Conservation (phyloP, 148 eudicot species). For the Fagopyrum esculentum region DNA sequence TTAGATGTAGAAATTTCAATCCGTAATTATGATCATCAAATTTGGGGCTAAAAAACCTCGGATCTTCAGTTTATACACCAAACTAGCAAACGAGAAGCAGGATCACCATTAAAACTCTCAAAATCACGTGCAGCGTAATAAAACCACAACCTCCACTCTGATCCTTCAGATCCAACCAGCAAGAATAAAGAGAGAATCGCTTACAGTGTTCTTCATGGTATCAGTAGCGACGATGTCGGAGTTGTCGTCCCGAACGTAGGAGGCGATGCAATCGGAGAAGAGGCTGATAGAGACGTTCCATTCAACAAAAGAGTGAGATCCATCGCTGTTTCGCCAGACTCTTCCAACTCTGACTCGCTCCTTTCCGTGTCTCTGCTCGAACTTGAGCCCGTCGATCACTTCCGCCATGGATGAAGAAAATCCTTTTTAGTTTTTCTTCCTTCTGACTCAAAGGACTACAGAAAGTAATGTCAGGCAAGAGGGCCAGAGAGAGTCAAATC, state of each 20-base stretch:
- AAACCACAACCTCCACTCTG: not conserved
- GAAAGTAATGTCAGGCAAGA: too few relatives aligned
- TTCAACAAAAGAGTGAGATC: slow-evolving; percentile 58
- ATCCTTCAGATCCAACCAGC: not conserved
- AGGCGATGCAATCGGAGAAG: slow-evolving; percentile 62
- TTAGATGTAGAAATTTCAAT: too few relatives aligned
- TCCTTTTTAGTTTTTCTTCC: not conserved
- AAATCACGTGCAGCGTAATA: not conserved
- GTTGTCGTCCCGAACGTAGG: slow-evolving; percentile 59
- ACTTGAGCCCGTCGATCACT: slow-evolving; percentile 29
- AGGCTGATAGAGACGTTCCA: slow-evolving; percentile 72
- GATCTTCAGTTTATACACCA: not conserved
- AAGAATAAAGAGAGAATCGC: not conserved
- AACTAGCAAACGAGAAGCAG: not conserved
- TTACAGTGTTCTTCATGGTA: slow-evolving; percentile 92
- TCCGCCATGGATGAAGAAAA: slow-evolving; percentile 21
- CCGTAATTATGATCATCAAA: too few relatives aligned
- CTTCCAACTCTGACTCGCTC: slow-evolving; percentile 79
- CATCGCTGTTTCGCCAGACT: slow-evolving; percentile 56
- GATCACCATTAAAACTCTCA: not conserved
- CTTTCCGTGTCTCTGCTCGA: slow-evolving; percentile 84
- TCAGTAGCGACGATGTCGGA: slow-evolving; percentile 91
- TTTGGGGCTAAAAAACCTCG: too few relatives aligned
- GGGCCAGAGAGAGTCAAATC: too few relatives aligned
- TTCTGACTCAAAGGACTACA: not conserved